Base-by-base conservation (phyloP, 768 basidiomycete species). In the Dacryopinax primogenitus region DNA sequence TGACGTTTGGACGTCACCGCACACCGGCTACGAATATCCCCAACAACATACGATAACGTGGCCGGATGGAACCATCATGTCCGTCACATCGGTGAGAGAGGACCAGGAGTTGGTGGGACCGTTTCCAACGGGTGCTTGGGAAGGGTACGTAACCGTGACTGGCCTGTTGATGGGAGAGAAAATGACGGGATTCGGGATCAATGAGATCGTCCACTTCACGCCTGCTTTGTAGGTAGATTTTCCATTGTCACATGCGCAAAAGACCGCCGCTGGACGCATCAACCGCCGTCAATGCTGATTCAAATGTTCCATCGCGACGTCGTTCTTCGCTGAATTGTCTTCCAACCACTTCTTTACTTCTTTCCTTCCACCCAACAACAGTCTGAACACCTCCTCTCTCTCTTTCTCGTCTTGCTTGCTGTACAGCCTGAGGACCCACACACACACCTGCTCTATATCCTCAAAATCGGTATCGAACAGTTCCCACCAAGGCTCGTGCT, bases 391-490 rank as follows among this genome's bases (percentile, higher is more conserved):
- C 64, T 79, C 81, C 28, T 80, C 78, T 61, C 76, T 74, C 23
- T 68, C 72, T 11, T 74, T 62, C n/a, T 69, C 62, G 28, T 32
- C 78, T 62, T 86, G 79, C 61, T 78, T 72, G 2, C 85, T 80
- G 73, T 89, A 97, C 2, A 97, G 76, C 39, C 86, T 80, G 87
- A 90, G 88, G 62, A 95, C 82, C 70, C 82, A 80, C n/a, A 90
- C 92, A 66, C 86, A 86, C 7, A 93, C 84, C 69, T 80, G 84
- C 86, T 87, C 88, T 30, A 96, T 80, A 70, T 96, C 94, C 64
- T 92, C 90, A 84, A 85, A 90, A 0, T 84, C 79, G 0, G 91
- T 89, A 72, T 98, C 96, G 71, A 99, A 99, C 4, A 98, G 78
- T 45, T 88, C 84, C 87, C 90, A 95, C 96, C 96, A 99, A 65